phyloP scores from a whole-genome alignment of 371 early-diverging fungal genomes.

The Mortierella sp. region DNA sequence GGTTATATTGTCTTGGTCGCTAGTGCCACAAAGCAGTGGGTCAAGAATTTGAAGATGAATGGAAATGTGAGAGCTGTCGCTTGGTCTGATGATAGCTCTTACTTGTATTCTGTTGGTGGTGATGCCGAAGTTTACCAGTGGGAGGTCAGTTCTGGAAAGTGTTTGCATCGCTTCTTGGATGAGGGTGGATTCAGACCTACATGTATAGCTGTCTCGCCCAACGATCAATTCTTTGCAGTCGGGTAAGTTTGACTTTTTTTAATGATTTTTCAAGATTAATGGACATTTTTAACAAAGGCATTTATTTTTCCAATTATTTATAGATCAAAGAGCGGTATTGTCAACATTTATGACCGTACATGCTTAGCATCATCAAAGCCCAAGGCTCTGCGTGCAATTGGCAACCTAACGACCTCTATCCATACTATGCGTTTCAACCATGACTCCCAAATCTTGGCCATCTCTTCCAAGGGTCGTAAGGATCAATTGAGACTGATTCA shows the following conservation, averaged over 20 bases:
- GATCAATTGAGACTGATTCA: slow-evolving; percentile 86
- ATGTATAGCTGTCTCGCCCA: slow-evolving; percentile 76
- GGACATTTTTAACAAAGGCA: background rate
- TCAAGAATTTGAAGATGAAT: slow-evolving; percentile 89
- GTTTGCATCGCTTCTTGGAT: slow-evolving; percentile 83
- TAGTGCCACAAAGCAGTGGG: slow-evolving; percentile 84
- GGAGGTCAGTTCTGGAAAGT: slow-evolving; percentile 73
- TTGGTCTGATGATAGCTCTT: slow-evolving; percentile 76
- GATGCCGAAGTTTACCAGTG: slow-evolving; percentile 82
- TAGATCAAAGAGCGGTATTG: slow-evolving; percentile 85
- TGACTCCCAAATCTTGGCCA: slow-evolving; percentile 85
- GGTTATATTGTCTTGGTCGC: slow-evolving; percentile 88
- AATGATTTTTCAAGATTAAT: background rate
- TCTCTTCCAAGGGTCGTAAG: slow-evolving; percentile 76
- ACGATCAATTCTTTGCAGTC: slow-evolving; percentile 82
- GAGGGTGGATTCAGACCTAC: slow-evolving; percentile 85
- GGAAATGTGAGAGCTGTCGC: slow-evolving; percentile 73
- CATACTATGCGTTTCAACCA: slow-evolving; percentile 81
- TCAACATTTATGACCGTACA: slow-evolving; percentile 84
- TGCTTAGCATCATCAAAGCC: slow-evolving; percentile 64
- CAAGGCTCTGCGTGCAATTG: slow-evolving; percentile 80
- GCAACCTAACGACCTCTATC: slow-evolving; percentile 88
- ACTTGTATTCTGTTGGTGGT: slow-evolving; percentile 72
- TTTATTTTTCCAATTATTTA: background rate
- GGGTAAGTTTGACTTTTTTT: slow-evolving; percentile 67